A percentile compares a stretch with the other conserved stretches of the same genome.
Evolutionary conservation across 2,329 filamentous ascomycete species (phyloP).

Genomic region (Trichoderma citrinoviride): DNA sequence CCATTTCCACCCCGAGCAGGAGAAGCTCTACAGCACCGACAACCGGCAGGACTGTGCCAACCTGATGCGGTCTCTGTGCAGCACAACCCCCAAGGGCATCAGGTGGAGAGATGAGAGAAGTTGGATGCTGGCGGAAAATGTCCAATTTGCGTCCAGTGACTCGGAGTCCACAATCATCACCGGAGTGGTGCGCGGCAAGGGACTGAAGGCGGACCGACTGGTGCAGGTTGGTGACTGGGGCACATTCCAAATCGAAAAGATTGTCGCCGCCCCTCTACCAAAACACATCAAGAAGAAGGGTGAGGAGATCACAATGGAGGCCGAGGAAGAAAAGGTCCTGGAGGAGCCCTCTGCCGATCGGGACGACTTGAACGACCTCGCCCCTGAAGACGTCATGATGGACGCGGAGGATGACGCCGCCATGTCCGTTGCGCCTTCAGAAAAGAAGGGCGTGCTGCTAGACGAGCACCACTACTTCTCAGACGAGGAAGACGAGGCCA

Average conservation of each 20-base stretch:
- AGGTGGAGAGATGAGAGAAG: constrained; percentile 92
- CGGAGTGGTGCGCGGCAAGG: constrained; percentile 80
- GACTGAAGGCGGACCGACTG: constrained; percentile 83
- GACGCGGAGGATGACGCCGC: constrained; percentile 53
- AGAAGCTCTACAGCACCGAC: constrained; percentile 87
- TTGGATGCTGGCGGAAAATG: constrained; percentile 88
- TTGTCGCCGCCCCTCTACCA: constrained; percentile 70
- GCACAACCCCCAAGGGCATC: constrained; percentile 88
- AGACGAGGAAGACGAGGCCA: constrained; percentile 65
- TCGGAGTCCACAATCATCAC: constrained; percentile 70
- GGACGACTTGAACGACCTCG: constrained; percentile 78
- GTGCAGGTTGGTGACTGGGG: constrained; percentile 94
- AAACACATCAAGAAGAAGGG: constrained; percentile 58
- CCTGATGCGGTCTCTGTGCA: constrained; percentile 86
- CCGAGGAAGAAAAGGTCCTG: constrained; percentile 55
- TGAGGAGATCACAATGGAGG: constrained; percentile 66
- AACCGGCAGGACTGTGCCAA: constrained; percentile 89
- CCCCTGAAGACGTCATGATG: constrained; percentile 84
- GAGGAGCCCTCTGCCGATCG: constrained; percentile 74
- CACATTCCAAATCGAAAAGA: constrained; percentile 86
- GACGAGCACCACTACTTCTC: constrained; percentile 99
- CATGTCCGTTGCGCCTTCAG: constrained; percentile 38
- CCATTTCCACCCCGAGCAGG: constrained; percentile 89
- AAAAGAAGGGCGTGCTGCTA: constrained; percentile 82
- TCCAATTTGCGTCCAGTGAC: constrained; percentile 64